Base-by-base conservation (phyloP, 257 asterid species). In the Solanum etuberosum region DNA sequence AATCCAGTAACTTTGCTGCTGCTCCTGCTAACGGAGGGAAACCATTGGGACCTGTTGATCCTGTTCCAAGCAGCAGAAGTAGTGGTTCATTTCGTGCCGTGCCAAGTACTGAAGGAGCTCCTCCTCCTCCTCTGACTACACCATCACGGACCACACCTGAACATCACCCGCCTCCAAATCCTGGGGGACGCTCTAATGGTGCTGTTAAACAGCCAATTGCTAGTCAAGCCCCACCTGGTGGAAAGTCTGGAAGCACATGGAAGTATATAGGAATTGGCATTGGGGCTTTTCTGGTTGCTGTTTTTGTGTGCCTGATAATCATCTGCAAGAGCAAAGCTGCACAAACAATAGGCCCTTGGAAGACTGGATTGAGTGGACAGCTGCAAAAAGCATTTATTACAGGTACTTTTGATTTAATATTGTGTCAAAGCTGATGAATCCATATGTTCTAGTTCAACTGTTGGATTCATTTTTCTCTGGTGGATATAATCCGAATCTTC, bases 21-120 rank as follows among this genome's bases (percentile, higher is more conserved):
- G 16, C 83, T 80, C 94, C 94, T 57, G 92, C 93, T 82, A 92
- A 84, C 29, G 83, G 34, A 14, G 88, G 85, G 68, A 31, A 29
- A 2, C 90, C 93, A 27, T 25, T 82, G 65, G 91, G 73, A 85
- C 88, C 89, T 14, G 9, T 61, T 76, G 34, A 42, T 88, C 51
- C 92, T 86, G 90, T 90, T 70, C 98, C 95, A 76, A 92, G 91
- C 89, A 88, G 92, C 84, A 90, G 96, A 89, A 95, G 99, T 84
- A 97, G 99, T 43, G 98, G 99, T 9, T 96, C 99, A 9, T 97
- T 94, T 89, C 94, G 98, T 21, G 98, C 99, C 14, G 89, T 92
- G 42, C 95, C 98, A 32, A 90, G 46, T 57, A 78, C 37, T 25
- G 91, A 90, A 87, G 89, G 90, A 87, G 85, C 81, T 78, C 87